phyloP scores from a whole-genome alignment of 139 green algal species.

The Spirogloea muscicola region DNA sequence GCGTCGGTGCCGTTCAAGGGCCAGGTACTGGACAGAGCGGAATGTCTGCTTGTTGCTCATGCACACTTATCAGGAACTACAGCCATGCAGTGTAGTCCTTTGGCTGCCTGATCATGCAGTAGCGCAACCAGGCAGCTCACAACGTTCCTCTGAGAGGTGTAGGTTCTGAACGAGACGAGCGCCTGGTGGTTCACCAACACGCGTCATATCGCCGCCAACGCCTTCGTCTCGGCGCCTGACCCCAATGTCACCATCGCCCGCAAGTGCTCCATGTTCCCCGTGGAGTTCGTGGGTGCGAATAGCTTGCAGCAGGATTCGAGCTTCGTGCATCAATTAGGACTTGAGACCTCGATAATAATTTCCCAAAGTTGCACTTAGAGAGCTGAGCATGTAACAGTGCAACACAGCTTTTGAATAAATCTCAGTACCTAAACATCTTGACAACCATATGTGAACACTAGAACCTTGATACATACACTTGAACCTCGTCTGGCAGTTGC shows the following conservation, averaged over 20 bases:
- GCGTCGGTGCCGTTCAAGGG: conserved; percentile 92
- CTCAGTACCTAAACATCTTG: too few relatives aligned
- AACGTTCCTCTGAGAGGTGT: too few relatives aligned
- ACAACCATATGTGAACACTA: too few relatives aligned
- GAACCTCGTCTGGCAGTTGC: too few relatives aligned
- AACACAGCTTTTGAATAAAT: too few relatives aligned
- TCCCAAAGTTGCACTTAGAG: not conserved
- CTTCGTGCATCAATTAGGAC: not conserved
- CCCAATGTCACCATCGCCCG: conserved; percentile 90
- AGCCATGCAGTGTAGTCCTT: not conserved
- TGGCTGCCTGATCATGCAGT: not conserved
- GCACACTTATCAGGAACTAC: not conserved
- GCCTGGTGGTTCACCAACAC: conserved; percentile 94
- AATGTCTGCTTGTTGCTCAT: not conserved
- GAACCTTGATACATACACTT: too few relatives aligned
- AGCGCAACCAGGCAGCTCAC: too few relatives aligned
- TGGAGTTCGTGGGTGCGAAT: conserved; percentile 99
- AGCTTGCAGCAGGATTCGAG: not conserved
- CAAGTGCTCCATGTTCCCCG: conserved; percentile 91
- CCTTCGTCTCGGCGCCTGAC: conserved; percentile 75
- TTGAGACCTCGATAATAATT: not conserved
- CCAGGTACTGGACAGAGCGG: too few relatives aligned
- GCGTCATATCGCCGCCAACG: conserved; percentile 74
- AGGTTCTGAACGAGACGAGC: conserved; percentile 93
- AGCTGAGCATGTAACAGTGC: not conserved